These are phyloP conservation scores for Parasitella parasitica DNA, from an alignment of 371 early-diverging fungal species.

Conservation along the genomic window DNA sequence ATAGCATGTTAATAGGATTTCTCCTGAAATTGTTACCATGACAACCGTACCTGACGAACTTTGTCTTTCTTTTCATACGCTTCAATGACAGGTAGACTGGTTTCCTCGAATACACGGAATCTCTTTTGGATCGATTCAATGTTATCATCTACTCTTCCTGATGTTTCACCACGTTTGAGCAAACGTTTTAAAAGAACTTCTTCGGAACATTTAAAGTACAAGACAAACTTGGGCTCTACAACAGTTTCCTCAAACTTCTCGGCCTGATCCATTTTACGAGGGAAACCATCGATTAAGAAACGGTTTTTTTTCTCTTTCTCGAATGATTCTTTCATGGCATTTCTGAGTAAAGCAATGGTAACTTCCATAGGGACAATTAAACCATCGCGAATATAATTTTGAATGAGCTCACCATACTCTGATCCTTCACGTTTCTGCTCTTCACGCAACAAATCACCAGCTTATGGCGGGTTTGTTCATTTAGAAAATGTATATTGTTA, in stretches of 20 bases:
- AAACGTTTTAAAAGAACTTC: slow-evolving; percentile 79
- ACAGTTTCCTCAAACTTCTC: slow-evolving; percentile 83
- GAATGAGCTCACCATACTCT: slow-evolving; percentile 87
- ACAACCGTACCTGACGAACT: slow-evolving; percentile 63
- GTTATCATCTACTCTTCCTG: slow-evolving; percentile 92
- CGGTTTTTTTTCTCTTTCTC: slow-evolving; percentile 48
- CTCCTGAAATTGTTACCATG: neutral
- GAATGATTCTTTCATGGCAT: slow-evolving; percentile 79
- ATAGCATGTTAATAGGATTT: neutral
- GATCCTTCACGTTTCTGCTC: slow-evolving; percentile 88
- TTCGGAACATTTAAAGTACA: slow-evolving; percentile 91
- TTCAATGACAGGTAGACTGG: slow-evolving; percentile 87
- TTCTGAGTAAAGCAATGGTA: slow-evolving; percentile 86
- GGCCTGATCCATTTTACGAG: slow-evolving; percentile 91
- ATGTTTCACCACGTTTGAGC: slow-evolving; percentile 85
- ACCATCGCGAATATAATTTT: slow-evolving; percentile 89
- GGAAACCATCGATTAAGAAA: slow-evolving; percentile 96
- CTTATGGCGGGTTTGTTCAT: too few relatives aligned
- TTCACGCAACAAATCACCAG: slow-evolving; percentile 93
- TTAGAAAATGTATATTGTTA: too few relatives aligned
- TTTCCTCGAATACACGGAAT: slow-evolving; percentile 81
- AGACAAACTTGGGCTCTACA: slow-evolving; percentile 59
- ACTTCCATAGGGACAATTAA: slow-evolving; percentile 95
- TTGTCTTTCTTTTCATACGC: slow-evolving; percentile 68
- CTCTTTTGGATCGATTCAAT: slow-evolving; percentile 92